Base-by-base conservation (phyloP, 2,329 filamentous ascomycete genomes). In the Epichloe elymi region DNA sequence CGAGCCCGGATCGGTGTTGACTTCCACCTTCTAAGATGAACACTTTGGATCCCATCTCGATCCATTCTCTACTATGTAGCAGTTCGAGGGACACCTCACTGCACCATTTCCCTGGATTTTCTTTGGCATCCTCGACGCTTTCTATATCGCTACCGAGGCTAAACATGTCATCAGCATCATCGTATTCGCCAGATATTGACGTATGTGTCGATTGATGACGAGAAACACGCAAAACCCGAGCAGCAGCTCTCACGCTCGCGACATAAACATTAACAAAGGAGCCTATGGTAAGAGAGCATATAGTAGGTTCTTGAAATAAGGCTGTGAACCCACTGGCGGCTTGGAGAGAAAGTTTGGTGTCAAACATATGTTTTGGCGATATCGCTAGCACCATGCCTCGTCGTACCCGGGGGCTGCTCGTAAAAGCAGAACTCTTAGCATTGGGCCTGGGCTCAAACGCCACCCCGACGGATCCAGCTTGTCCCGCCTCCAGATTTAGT, bases 391-490 rank as follows among this genome's bases (percentile, higher is more conserved):
- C 80, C 84, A 95, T 94, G 19, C 91, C 91, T 65, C 94, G 91
- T 55, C 80, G 74, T 51, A 84, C 69, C 45, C 74, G 71, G 36
- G 36, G 70, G 11, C 60, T 56, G 20, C 67, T 61, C 4, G 39
- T 20, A 1, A 30, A 42, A 1, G 10, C 20, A 10, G 47, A 30
- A 11, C 44, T 51, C 15, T 50, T 52, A 3, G 33, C 45, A 33
- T 43, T 58, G 2, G 11, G 38, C 19, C 26, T 37, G 7, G 66
- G 58, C 35, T 76, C 71, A n/a, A 85, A 75, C 3, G 85, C 75
- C 48, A 97, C 72, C 0, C 90, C 91, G 50, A 98, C 78, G 0
- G 90, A 96, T 1, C 91, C 93, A 5, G 91, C 89, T 67, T 98
- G 91, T 10, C 88, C 88, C 15, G 83, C 76, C 48, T 83, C 76